phyloP scores from a whole-genome alignment of 2,329 filamentous ascomycete species.

The Zalaria sp. region DNA sequence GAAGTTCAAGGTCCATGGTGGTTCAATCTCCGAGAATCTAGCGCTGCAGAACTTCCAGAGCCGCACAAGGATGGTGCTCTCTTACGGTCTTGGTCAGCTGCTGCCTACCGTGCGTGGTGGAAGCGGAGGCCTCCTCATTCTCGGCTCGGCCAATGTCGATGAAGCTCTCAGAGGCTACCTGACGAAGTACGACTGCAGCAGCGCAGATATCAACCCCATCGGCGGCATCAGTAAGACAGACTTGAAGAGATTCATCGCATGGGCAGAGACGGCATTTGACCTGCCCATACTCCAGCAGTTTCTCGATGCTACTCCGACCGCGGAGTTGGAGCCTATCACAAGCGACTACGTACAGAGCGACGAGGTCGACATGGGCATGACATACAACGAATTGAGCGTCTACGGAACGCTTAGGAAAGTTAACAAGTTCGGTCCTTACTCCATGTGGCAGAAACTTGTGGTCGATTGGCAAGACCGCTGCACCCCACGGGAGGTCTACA shows the following conservation, averaged over 20 bases:
- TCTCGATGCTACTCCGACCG: slow-evolving; percentile 39
- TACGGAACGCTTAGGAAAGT: slow-evolving; percentile 42
- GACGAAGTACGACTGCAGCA: slow-evolving; percentile 55
- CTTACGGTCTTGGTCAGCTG: slow-evolving; percentile 50
- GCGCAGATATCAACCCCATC: slow-evolving; percentile 47
- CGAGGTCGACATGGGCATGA: slow-evolving; percentile 40
- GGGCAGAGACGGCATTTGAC: slow-evolving; percentile 42
- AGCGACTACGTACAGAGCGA: slow-evolving; percentile 45
- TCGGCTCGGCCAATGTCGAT: slow-evolving; percentile 55
- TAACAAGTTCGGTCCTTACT: slow-evolving; percentile 38
- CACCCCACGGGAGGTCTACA: slow-evolving; percentile 17
- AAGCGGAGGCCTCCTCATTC: slow-evolving; percentile 46
- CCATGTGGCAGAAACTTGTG: slow-evolving; percentile 39
- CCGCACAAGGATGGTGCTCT: slow-evolving; percentile 49
- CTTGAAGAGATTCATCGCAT: slow-evolving; percentile 58
- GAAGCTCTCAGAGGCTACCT: slow-evolving; percentile 44
- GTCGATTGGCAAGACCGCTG: slow-evolving; percentile 32
- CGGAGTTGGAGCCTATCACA: slow-evolving; percentile 48
- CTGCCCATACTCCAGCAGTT: slow-evolving; percentile 54
- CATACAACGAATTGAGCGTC: slow-evolving; percentile 38
- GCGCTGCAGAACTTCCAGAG: slow-evolving; percentile 57
- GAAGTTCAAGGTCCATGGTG: slow-evolving; percentile 51
- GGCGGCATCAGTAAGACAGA: slow-evolving; percentile 53
- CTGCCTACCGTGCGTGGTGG: slow-evolving; percentile 46
- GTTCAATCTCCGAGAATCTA: slow-evolving; percentile 43